phyloP scores from a whole-genome alignment of 2,329 filamentous ascomycete species.

The Magnaporthiopsis poae region DNA sequence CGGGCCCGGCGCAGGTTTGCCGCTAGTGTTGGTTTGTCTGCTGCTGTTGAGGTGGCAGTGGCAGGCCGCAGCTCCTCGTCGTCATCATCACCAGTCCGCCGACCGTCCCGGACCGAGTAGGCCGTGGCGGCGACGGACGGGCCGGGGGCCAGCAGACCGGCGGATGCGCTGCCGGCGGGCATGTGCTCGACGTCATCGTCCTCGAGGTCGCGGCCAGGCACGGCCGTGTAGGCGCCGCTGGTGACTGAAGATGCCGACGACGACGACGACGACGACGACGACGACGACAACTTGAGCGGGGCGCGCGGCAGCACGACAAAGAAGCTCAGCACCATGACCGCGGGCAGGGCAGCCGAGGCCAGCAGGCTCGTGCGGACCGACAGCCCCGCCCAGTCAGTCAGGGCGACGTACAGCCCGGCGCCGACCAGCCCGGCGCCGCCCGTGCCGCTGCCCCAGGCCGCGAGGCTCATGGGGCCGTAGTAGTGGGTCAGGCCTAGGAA shows the following conservation, averaged over 20 bases:
- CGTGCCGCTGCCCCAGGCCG: slow-evolving; percentile 86
- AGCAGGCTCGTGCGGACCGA: slow-evolving; percentile 66
- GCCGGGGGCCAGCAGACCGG: slow-evolving; percentile 38
- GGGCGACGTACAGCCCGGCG: slow-evolving; percentile 74
- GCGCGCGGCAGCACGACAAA: slow-evolving; percentile 67
- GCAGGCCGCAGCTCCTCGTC: not conserved
- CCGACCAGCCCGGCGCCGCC: slow-evolving; percentile 81
- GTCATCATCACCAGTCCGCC: not conserved
- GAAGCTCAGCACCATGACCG: slow-evolving; percentile 76
- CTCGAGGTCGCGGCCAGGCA: slow-evolving; percentile 33
- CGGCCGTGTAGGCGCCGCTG: slow-evolving; percentile 38
- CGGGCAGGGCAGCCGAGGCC: slow-evolving; percentile 67
- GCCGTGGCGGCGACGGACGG: slow-evolving; percentile 30
- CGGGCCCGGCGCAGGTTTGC: slow-evolving; percentile 56
- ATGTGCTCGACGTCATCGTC: slow-evolving; percentile 25
- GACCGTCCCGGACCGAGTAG: slow-evolving; percentile 24
- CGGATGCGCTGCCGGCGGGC: slow-evolving; percentile 30
- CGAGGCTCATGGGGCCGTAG: slow-evolving; percentile 78
- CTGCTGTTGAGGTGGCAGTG: not conserved
- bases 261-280: no score
- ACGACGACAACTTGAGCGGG: slow-evolving; percentile 43
- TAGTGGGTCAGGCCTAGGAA: slow-evolving; percentile 88
- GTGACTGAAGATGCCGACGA: not conserved
- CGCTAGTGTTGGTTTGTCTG: slow-evolving; percentile 22
- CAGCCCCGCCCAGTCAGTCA: slow-evolving; percentile 71